Percentiles rank a stretch among this genome's conserved stretches.
These are phyloP conservation scores for Diaporthe batatas DNA, from an alignment of 2,329 filamentous ascomycete genomes.

Conservation along the genomic window DNA sequence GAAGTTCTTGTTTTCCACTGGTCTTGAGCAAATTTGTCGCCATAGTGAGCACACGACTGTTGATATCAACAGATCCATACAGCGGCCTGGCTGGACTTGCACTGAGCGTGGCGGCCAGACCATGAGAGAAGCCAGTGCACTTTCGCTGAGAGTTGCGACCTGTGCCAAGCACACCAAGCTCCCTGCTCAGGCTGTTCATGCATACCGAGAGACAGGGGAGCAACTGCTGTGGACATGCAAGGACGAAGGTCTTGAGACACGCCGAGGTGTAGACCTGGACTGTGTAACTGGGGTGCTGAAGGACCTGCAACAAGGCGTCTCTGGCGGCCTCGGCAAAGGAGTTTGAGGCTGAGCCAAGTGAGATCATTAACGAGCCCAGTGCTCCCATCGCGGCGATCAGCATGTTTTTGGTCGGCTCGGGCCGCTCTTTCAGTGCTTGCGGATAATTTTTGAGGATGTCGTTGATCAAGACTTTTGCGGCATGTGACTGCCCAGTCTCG, in stretches of 20 bases:
- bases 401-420: slow-evolving; percentile 89
- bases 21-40: slow-evolving; percentile 93
- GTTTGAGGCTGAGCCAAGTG: slow-evolving; percentile 85
- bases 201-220: slow-evolving; percentile 93
- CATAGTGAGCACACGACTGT: slow-evolving; percentile 90
- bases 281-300: slow-evolving; percentile 95
- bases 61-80: slow-evolving; percentile 95
- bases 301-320: slow-evolving; percentile 88
- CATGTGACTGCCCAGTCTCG: slow-evolving; percentile 88
- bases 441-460: slow-evolving; percentile 95
- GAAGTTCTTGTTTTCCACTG: slow-evolving; percentile 89
- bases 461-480: slow-evolving; percentile 85
- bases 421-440: slow-evolving; percentile 85
- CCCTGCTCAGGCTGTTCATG: slow-evolving; percentile 93
- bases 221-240: slow-evolving; percentile 93
- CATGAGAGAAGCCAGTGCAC: slow-evolving; percentile 92
- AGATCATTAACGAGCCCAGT: slow-evolving; percentile 81
- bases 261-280: slow-evolving; percentile 92
- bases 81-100: slow-evolving; percentile 89
- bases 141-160: slow-evolving; percentile 83
- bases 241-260: slow-evolving; percentile 87
- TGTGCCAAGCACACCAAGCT: slow-evolving; percentile 81
- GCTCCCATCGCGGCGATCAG: slow-evolving; percentile 84
- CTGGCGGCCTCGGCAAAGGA: slow-evolving; percentile 85
- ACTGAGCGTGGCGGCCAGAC: slow-evolving; percentile 89